Percentiles rank a stretch among this genome's conserved stretches.
Evolutionary conservation across 176 grass and related monocot genomes (phyloP).

Genomic region (Avena eriantha): DNA sequence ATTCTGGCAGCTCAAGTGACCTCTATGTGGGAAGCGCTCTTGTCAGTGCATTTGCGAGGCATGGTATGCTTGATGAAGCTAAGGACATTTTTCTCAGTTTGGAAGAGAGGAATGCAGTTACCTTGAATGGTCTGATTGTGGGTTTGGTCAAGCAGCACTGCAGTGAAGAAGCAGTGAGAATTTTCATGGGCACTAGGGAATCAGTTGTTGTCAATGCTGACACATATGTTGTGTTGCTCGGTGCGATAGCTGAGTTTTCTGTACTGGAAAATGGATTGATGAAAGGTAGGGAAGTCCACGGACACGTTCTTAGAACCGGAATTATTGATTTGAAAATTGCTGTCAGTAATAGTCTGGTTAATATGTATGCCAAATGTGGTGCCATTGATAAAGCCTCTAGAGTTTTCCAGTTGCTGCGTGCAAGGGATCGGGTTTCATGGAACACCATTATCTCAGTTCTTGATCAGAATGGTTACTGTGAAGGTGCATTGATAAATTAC

Average conservation of each 20-base stretch:
- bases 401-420: conserved; percentile 59
- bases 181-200: conserved; percentile 58
- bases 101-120: conserved; percentile 75
- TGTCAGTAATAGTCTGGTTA: conserved; percentile 72
- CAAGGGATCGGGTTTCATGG: conserved; percentile 78
- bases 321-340: conserved; percentile 56
- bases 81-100: conserved; percentile 63
- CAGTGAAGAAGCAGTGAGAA: conserved; percentile 67
- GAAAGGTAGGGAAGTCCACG: conserved; percentile 76
- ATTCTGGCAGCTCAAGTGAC: conserved; percentile 64
- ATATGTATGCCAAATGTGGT: conserved; percentile 83
- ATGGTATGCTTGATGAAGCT: conserved; percentile 63
- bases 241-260: conserved; percentile 67
- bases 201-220: conserved; percentile 53
- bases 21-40: conserved; percentile 80
- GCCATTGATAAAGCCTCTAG: conserved; percentile 52
- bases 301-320: conserved; percentile 56
- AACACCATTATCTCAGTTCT: conserved; percentile 80
- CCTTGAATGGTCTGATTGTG: conserved; percentile 77
- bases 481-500: conserved; percentile 62
- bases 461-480: conserved; percentile 68
- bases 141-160: conserved; percentile 64
- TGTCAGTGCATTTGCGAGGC: conserved; percentile 73
- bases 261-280: conserved; percentile 54
- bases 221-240: conserved; percentile 77